A percentile compares a stretch with the other conserved stretches of the same genome.
Evolutionary conservation across 192 early-diverging fungal genomes (phyloP).

Genomic region (Rhizophagus sp.): DNA sequence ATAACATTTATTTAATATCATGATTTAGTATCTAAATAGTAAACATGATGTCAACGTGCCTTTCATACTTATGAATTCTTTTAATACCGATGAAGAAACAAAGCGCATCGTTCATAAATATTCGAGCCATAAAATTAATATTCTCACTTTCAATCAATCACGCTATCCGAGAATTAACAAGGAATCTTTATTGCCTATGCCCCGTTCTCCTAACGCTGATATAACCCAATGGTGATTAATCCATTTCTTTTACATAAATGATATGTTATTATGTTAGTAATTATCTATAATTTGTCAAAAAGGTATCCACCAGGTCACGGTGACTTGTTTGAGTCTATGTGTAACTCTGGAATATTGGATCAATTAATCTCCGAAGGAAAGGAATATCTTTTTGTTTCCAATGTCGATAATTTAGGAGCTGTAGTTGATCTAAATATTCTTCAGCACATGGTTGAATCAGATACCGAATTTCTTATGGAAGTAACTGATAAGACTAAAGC

Average conservation of each 20-base stretch:
- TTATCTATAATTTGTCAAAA: neutral
- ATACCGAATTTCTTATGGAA: constrained; percentile 97
- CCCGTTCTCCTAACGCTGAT: constrained; percentile 66
- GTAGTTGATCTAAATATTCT: constrained; percentile 93
- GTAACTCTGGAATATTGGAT: constrained; percentile 93
- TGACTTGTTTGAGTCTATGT: constrained; percentile 94
- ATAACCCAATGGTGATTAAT: constrained; percentile 63
- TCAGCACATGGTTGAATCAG: constrained; percentile 84
- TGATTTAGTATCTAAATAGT: constrained; percentile 80
- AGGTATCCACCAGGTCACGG: constrained; percentile 98
- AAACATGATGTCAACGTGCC: constrained; percentile 89
- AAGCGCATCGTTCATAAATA: constrained; percentile 99
- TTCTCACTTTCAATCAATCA: constrained; percentile 98
- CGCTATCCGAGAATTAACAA: constrained; percentile 92
- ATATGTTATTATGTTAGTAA: no score
- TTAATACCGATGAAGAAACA: constrained; percentile 99
- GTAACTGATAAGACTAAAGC: constrained; percentile 99
- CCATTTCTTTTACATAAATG: neutral
- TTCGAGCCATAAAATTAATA: constrained; percentile 84
- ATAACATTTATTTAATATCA: neutral
- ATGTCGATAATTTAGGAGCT: constrained; percentile 98
- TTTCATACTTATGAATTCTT: constrained; percentile 99
- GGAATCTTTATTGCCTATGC: constrained; percentile 87
- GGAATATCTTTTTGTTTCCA: constrained; percentile 98
- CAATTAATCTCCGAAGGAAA: constrained; percentile 92